Base-by-base conservation (phyloP, 2,329 filamentous ascomycete genomes). In the Aureobasidium sp. region DNA sequence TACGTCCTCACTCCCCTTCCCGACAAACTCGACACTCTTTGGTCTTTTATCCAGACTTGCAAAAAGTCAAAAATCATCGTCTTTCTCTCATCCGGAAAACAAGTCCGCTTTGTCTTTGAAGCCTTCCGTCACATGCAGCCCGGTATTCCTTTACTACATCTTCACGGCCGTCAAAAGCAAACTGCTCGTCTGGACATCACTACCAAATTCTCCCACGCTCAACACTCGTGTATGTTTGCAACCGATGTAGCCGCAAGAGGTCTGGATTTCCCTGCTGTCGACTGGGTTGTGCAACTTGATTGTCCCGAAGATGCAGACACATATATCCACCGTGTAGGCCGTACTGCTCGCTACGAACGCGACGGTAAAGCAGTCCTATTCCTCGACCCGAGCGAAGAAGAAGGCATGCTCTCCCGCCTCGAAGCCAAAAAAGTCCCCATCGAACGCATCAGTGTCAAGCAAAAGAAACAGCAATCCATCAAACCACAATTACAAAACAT, bases 261-360 rank as follows among this genome's bases (percentile, higher is more conserved):
- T 58, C 79, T 98, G 11, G 93, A 98, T 68, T 97, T 98, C 65
- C 93, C 93, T 0, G 85, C 90, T 3, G 93, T 98, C 0, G 93
- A 98, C 68, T 98, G 93, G 86, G 93, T 98, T 4, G 89, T 98
- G n/a, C 93, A 98, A 66, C 79, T 88, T n/a, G 93, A 98, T 68
- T 95, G 88, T 60, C 93, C 93, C 0, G 93, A 98, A 68, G 91
- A 98, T 67, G 86, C 88, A 3, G 93, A 97, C 64, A 98, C 93
- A 0, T 98, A 98, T 64, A 97, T 98, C 61, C 93, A 98, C 70
- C 83, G 93, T 55, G 91, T 96, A 4, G 93, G 93, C 1, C 82
- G 93, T 25, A 97, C 93, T 16, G 93, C 93, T n/a, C 81, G 91
- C 19, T 97, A 94, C 68, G 85, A 96, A 63, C 85, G 86, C 58